phyloP scores from a whole-genome alignment of 805 yeast genomes.

The Nakazawaea laoshanensis region DNA sequence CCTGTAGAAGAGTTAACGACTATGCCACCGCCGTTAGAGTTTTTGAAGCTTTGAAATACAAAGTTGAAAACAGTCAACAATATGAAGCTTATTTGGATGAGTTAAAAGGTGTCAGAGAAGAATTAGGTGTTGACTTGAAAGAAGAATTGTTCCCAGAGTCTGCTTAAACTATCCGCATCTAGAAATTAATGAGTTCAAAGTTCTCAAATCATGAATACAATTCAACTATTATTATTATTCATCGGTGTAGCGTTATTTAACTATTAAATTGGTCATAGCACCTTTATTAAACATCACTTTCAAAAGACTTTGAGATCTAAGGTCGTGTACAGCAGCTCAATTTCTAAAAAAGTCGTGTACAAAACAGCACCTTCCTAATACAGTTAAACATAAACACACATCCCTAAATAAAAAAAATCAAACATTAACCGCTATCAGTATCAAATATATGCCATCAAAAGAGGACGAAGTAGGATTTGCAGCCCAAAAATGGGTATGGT shows the following conservation, averaged over 20 bases:
- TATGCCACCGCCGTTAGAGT: constrained; percentile 98
- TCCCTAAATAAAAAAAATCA: too few relatives aligned
- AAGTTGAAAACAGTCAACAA: constrained; percentile 91
- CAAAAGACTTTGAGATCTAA: too few relatives aligned
- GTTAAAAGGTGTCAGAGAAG: constrained; percentile 83
- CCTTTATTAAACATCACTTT: too few relatives aligned
- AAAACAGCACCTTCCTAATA: too few relatives aligned
- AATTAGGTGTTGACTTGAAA: constrained; percentile 87
- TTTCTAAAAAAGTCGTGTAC: too few relatives aligned
- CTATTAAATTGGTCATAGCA: too few relatives aligned
- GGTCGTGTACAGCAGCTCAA: too few relatives aligned
- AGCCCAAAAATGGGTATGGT: constrained; percentile 64
- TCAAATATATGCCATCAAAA: too few relatives aligned
- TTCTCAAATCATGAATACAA: not conserved
- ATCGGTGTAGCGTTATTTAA: too few relatives aligned
- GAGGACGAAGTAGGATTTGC: constrained; percentile 10
- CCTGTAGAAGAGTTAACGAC: constrained; percentile 98
- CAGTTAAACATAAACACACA: too few relatives aligned
- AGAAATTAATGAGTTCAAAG: not conserved
- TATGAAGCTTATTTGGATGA: constrained; percentile 95
- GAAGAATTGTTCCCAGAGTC: constrained; percentile 66
- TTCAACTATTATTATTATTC: not conserved
- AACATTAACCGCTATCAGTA: too few relatives aligned
- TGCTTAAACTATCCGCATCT: constrained; percentile 6
- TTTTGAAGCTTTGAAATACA: constrained; percentile 92